Conservation (phyloP, 169 alveolate genomes). For the Cystoisospora suis region DNA sequence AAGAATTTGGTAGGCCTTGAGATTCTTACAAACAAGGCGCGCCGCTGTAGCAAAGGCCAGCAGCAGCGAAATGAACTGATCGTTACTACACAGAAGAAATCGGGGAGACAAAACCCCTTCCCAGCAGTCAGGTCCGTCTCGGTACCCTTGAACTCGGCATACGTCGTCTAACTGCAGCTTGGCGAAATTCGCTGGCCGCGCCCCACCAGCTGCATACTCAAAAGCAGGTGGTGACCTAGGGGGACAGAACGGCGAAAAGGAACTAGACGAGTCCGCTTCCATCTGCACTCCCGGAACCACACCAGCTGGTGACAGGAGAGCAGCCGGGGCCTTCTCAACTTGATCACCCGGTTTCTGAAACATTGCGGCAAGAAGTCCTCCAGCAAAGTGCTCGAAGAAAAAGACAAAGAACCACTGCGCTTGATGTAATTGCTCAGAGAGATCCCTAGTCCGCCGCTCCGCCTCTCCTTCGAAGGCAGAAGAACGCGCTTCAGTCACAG, state of each 20-base stretch:
- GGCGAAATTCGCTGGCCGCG: too few species aligned
- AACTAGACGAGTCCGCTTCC: too few species aligned
- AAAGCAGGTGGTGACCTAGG: background rate
- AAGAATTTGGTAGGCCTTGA: background rate
- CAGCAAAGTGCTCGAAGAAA: slow-evolving; percentile 2
- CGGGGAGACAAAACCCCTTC: background rate
- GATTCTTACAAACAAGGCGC: background rate
- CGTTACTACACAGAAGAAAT: background rate
- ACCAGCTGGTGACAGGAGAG: too few species aligned
- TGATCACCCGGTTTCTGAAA: too few species aligned
- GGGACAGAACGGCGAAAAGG: background rate
- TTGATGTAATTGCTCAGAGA: background rate
- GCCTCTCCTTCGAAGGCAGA: too few species aligned
- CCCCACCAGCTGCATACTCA: too few species aligned
- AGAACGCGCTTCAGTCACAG: too few species aligned
- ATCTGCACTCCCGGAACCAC: too few species aligned
- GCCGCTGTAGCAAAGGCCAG: background rate
- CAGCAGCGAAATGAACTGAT: background rate
- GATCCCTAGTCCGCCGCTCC: background rate
- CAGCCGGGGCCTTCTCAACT: too few species aligned
- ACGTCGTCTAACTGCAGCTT: too few species aligned
- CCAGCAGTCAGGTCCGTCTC: too few species aligned
- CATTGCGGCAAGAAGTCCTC: background rate
- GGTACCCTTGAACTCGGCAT: too few species aligned
- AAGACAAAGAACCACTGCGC: background rate